These are phyloP conservation scores for Knufia petricola DNA, from an alignment of 2,329 filamentous ascomycete genomes.

Conservation along the genomic window DNA sequence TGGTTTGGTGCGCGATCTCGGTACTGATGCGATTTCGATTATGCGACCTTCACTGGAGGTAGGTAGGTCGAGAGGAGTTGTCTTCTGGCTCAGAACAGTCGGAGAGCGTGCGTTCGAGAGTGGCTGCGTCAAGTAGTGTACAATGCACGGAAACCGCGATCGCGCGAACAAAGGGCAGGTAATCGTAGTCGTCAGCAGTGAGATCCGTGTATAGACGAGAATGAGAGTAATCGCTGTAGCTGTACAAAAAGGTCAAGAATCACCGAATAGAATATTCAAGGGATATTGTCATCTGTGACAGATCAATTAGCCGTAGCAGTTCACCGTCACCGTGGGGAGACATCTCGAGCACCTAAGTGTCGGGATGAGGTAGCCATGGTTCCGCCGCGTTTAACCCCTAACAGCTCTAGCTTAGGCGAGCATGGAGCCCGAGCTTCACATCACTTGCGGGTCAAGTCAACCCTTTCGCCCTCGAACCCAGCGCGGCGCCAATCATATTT, in stretches of 20 bases:
- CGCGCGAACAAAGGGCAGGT: neutral
- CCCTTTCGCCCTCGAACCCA: neutral
- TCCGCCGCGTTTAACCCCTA: neutral
- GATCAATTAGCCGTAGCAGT: neutral
- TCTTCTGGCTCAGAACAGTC: no score
- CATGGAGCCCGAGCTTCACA: neutral
- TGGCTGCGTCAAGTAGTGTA: neutral
- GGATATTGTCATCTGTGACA: no score
- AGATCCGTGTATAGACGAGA: neutral
- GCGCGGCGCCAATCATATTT: neutral
- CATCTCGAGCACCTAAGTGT: neutral
- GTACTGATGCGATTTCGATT: neutral
- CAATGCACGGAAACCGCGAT: neutral
- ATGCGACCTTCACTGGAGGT: neutral
- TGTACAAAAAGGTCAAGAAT: neutral
- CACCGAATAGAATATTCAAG: neutral
- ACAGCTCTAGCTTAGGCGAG: neutral
- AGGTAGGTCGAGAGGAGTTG: no score
- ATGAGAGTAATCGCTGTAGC: neutral
- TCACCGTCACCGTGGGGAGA: neutral
- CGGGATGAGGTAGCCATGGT: constrained; percentile 3
- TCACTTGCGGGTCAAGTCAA: neutral
- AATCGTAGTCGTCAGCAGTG: neutral
- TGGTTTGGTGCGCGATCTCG: neutral
- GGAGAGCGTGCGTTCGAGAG: neutral